A percentile compares a stretch with the other conserved stretches of the same genome.
phyloP scores from a whole-genome alignment of 2,329 filamentous ascomycete species.

The Biscogniauxia marginata region DNA sequence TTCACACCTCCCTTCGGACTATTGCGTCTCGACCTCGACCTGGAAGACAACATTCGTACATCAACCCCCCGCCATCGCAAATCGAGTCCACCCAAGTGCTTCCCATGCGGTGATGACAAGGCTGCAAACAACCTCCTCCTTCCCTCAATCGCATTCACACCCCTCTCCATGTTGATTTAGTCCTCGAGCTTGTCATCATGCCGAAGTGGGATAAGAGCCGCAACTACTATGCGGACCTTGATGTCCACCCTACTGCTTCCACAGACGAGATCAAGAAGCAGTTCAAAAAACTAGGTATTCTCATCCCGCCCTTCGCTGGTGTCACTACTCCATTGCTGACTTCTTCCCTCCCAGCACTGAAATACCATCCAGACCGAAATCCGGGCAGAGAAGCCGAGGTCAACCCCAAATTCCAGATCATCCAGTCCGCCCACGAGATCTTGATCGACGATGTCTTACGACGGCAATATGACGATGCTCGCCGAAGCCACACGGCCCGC shows the following conservation, averaged over 20 bases:
- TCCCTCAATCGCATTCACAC: conserved; percentile 2
- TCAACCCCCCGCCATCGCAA: not conserved
- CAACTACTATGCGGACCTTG: conserved; percentile 85
- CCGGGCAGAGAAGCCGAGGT: conserved; percentile 77
- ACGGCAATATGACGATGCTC: conserved; percentile 52
- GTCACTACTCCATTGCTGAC: conserved; percentile 26
- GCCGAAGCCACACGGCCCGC: conserved; percentile 36
- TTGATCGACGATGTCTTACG: conserved; percentile 51
- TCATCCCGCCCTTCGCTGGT: not conserved
- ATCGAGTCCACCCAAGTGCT: not conserved
- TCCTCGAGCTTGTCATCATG: conserved; percentile 48
- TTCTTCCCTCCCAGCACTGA: conserved; percentile 56
- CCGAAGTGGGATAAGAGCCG: conserved; percentile 65
- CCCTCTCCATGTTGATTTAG: conserved; percentile 8
- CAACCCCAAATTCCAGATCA: conserved; percentile 79
- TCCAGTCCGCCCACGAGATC: conserved; percentile 83
- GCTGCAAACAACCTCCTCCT: not conserved
- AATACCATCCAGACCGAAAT: conserved; percentile 88
- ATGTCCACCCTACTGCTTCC: conserved; percentile 65
- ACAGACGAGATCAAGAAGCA: conserved; percentile 79
- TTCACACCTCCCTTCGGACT: not conserved
- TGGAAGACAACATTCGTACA: not conserved
- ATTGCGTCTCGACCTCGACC: not conserved
- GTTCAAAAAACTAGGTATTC: conserved; percentile 74
- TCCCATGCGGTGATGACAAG: conserved; percentile 13